Percentiles rank a stretch among this genome's conserved stretches.
Evolutionary conservation across 495 filamentous ascomycete genomes (phyloP).

Genomic region (Haplographium delicatum): DNA sequence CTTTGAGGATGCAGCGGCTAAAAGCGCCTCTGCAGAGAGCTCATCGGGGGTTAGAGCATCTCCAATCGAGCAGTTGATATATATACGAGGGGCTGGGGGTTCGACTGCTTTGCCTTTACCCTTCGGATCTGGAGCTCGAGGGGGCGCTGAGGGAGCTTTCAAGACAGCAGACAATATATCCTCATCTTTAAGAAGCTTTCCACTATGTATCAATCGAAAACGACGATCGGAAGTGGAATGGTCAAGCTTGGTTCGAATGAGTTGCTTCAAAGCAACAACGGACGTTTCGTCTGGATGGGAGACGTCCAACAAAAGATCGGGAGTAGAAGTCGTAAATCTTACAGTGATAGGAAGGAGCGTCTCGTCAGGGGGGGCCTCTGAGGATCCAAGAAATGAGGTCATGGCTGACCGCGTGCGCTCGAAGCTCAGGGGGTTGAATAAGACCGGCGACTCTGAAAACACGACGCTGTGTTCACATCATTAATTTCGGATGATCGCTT

Average conservation of each 20-base stretch:
- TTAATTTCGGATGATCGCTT: too few relatives aligned
- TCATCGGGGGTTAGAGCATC: constrained; percentile 64
- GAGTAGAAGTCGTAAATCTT: constrained; percentile 79
- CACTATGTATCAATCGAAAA: constrained; percentile 82
- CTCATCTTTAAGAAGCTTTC: constrained; percentile 73
- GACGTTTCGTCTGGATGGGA: constrained; percentile 60
- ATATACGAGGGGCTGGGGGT: constrained; percentile 48
- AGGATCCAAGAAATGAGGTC: not conserved
- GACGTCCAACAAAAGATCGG: constrained; percentile 78
- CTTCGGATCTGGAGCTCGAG: constrained; percentile 31
- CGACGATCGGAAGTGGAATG: constrained; percentile 46
- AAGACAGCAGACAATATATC: constrained; percentile 60
- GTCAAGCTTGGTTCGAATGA: constrained; percentile 71
- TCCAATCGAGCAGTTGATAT: constrained; percentile 86
- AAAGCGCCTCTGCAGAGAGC: constrained; percentile 60
- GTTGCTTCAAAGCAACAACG: constrained; percentile 68
- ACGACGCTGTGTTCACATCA: too few relatives aligned
- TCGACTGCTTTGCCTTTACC: constrained; percentile 53
- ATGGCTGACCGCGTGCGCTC: too few relatives aligned
- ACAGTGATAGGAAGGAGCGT: constrained; percentile 57
- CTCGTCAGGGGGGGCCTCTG: not conserved
- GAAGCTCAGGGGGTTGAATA: too few relatives aligned
- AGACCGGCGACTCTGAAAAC: too few relatives aligned
- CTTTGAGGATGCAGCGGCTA: constrained; percentile 9
- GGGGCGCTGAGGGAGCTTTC: constrained; percentile 51